phyloP scores from a whole-genome alignment of 2,329 filamentous ascomycete species.

The Verticillium klebahnii region DNA sequence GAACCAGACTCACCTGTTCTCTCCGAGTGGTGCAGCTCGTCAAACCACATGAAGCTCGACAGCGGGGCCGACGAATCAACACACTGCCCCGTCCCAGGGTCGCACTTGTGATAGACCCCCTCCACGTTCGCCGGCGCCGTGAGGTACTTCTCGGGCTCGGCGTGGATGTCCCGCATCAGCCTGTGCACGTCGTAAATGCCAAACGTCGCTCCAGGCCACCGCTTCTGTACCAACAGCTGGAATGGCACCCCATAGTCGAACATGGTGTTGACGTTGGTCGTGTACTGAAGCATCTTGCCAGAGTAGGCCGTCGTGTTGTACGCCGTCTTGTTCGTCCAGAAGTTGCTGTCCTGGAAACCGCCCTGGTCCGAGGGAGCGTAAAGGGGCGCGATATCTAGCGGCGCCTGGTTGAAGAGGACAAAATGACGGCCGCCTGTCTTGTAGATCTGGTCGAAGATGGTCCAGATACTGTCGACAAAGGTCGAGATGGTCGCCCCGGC shows the following conservation, averaged over 20 bases:
- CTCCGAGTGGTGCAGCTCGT: conserved; percentile 68
- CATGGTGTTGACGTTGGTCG: conserved; percentile 42
- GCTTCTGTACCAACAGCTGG: conserved; percentile 33
- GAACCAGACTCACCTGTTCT: conserved; percentile 50
- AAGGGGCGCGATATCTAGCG: conserved; percentile 62
- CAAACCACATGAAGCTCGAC: conserved; percentile 66
- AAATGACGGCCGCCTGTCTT: conserved; percentile 63
- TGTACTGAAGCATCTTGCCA: conserved; percentile 41
- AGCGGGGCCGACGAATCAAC: conserved; percentile 31
- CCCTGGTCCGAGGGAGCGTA: conserved; percentile 50
- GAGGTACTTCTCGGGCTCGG: conserved; percentile 56
- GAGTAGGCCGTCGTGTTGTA: conserved; percentile 44
- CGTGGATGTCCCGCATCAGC: conserved; percentile 61
- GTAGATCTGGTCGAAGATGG: conserved; percentile 59
- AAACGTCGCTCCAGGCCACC: conserved; percentile 56
- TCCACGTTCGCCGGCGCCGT: conserved; percentile 59
- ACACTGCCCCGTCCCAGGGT: conserved; percentile 25
- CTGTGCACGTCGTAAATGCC: conserved; percentile 64
- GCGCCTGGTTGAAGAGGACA: conserved; percentile 65
- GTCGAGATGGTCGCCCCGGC: conserved; percentile 55
- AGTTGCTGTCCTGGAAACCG: conserved; percentile 34
- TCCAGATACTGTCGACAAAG: conserved; percentile 66
- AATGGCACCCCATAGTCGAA: conserved; percentile 46
- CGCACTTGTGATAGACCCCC: conserved; percentile 53
- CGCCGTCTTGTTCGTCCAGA: conserved; percentile 39